Evolutionary conservation across 352 stramenopile genomes (phyloP).

Genomic region (Phytophthora palmivora): DNA sequence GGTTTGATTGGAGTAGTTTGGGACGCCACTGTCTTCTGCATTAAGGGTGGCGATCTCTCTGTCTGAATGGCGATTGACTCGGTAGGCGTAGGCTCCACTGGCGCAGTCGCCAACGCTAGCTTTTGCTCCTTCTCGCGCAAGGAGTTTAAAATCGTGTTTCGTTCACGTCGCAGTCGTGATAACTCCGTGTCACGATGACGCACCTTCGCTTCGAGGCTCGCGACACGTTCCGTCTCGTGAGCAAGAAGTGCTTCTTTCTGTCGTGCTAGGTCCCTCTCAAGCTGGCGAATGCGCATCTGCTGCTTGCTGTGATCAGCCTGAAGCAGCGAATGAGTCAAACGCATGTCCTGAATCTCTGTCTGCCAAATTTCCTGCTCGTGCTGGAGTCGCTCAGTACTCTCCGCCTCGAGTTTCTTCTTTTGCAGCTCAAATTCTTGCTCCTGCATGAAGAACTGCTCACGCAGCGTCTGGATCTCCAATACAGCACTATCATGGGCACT

Average conservation of each 20-base stretch:
- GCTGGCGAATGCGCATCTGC: constrained; percentile 61
- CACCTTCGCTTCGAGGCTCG: constrained; percentile 40
- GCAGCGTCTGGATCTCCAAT: constrained; percentile 48
- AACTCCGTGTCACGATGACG: constrained; percentile 63
- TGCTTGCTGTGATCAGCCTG: constrained; percentile 65
- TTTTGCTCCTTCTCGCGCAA: constrained; percentile 65
- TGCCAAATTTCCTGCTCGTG: constrained; percentile 67
- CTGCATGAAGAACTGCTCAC: constrained; percentile 46
- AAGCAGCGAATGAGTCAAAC: constrained; percentile 55
- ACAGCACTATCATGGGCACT: constrained; percentile 33
- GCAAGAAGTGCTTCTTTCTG: constrained; percentile 49
- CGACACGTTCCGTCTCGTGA: constrained; percentile 51
- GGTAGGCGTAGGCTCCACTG: constrained; percentile 9
- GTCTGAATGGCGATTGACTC: constrained; percentile 34
- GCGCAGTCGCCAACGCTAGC: constrained; percentile 18
- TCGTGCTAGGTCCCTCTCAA: constrained; percentile 69
- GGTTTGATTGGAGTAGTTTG: constrained; percentile 19
- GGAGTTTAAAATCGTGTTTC: constrained; percentile 66
- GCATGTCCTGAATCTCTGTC: constrained; percentile 60
- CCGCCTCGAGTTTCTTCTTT: constrained; percentile 42
- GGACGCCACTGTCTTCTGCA: constrained; percentile 22
- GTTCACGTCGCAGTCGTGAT: constrained; percentile 61
- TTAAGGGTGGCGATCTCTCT: constrained; percentile 1
- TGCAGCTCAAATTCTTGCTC: constrained; percentile 34
- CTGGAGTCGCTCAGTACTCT: constrained; percentile 43